phyloP scores from a whole-genome alignment of 2,329 filamentous ascomycete species.

The Trichoderma hamatum region DNA sequence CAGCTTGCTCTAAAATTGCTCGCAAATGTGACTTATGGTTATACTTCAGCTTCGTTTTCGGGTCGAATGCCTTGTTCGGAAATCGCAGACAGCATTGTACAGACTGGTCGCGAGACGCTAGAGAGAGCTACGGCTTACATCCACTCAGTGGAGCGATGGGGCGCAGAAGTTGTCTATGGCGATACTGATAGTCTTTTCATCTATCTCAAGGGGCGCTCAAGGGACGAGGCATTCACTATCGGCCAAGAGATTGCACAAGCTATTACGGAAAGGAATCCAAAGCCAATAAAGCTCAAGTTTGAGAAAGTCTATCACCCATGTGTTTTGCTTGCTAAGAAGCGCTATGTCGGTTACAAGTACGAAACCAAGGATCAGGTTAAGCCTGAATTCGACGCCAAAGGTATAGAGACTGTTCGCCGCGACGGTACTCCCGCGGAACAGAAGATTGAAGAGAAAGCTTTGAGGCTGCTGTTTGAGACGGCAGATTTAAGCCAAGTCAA shows the following conservation, averaged over 20 bases:
- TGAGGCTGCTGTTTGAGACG: constrained; percentile 88
- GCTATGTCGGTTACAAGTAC: constrained; percentile 98
- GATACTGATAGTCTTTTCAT: constrained; percentile 97
- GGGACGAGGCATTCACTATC: constrained; percentile 86
- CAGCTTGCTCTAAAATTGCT: constrained; percentile 93
- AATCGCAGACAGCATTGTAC: constrained; percentile 97
- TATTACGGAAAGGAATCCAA: constrained; percentile 86
- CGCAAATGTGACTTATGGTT: constrained; percentile 98
- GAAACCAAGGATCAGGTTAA: constrained; percentile 73
- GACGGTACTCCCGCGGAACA: constrained; percentile 95
- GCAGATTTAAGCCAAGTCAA: constrained; percentile 89
- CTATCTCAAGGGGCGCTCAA: constrained; percentile 82
- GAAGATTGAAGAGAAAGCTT: constrained; percentile 90
- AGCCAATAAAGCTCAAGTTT: constrained; percentile 93
- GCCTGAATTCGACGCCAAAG: constrained; percentile 95
- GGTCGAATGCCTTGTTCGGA: constrained; percentile 97
- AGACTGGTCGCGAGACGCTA: constrained; percentile 90
- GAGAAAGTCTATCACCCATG: constrained; percentile 98
- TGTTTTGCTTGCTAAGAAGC: constrained; percentile 91
- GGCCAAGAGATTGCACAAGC: constrained; percentile 88
- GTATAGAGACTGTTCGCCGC: constrained; percentile 93
- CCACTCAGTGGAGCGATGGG: constrained; percentile 84
- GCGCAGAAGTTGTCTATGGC: constrained; percentile 95
- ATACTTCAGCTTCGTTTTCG: constrained; percentile 95
- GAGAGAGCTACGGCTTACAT: constrained; percentile 93